A percentile compares a stretch with the other conserved stretches of the same genome.
phyloP scores from a whole-genome alignment of 2,329 filamentous ascomycete species.

The Leptodontidium sp. region DNA sequence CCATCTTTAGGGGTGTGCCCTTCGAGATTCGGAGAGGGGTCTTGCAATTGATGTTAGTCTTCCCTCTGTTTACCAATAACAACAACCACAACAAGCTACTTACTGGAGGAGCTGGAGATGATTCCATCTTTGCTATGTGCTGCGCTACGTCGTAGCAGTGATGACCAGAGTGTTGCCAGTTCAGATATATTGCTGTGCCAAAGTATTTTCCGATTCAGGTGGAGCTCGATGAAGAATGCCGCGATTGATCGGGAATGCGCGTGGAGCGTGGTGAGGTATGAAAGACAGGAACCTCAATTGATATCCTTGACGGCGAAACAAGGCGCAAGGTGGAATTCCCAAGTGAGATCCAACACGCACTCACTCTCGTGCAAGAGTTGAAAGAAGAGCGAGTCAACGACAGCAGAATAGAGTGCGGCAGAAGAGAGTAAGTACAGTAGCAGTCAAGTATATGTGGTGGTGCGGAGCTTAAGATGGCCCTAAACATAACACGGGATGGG shows the following conservation, averaged over 20 bases:
- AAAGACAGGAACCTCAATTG: not conserved
- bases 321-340: not conserved
- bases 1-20: conserved; percentile 71
- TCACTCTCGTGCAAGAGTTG: conserved; percentile 1
- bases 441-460: no score
- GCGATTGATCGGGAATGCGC: conserved; percentile 10
- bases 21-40: conserved; percentile 84
- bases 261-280: conserved; percentile 4
- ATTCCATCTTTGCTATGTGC: conserved; percentile 9
- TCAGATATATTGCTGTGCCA: not conserved
- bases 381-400: not conserved
- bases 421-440: not conserved
- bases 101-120: conserved; percentile 16
- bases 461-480: no score
- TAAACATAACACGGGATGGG: no score
- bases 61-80: conserved; percentile 14
- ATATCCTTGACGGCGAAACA: not conserved
- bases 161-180: not conserved
- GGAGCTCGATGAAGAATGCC: conserved; percentile 10
- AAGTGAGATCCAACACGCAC: not conserved
- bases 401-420: not conserved
- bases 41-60: conserved; percentile 57
- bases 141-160: conserved; percentile 3
- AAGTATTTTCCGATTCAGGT: not conserved
- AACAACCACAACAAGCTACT: not conserved